Percentiles rank a stretch among this genome's conserved stretches.
Conservation (phyloP, 176 grass and related monocot genomes). For the Triticum dicoccoides region DNA sequence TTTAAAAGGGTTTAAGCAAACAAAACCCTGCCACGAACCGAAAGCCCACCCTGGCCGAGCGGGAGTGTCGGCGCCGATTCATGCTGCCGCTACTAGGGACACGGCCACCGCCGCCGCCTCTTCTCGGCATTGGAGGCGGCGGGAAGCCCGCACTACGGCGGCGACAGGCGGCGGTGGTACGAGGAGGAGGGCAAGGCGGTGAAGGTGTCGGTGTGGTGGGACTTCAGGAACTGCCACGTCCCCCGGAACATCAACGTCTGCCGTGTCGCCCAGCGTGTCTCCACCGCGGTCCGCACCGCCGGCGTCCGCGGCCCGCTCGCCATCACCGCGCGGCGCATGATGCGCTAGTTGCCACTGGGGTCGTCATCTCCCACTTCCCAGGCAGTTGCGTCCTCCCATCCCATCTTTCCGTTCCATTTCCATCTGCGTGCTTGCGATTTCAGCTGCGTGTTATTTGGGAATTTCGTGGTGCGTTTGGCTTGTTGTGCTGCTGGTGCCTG, state of each 20-base stretch:
- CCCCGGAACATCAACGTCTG: constrained; percentile 54
- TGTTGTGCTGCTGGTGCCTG: background rate
- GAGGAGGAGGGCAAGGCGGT: constrained; percentile 50
- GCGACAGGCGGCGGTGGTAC: background rate
- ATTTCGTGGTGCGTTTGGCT: constrained; percentile 2
- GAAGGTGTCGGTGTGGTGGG: constrained; percentile 86
- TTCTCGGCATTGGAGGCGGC: background rate
- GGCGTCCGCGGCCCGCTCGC: constrained; percentile 70
- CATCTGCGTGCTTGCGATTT: background rate
- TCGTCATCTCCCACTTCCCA: constrained; percentile 79
- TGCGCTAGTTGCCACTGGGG: constrained; percentile 59
- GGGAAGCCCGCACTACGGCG: too few species aligned
- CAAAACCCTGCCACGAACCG: constrained; percentile 27
- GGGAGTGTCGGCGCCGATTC: background rate
- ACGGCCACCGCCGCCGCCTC: background rate
- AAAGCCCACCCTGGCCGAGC: background rate
- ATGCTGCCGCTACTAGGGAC: constrained; percentile 33
- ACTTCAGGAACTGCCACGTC: constrained; percentile 85
- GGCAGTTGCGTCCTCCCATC: constrained; percentile 42
- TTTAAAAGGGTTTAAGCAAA: background rate
- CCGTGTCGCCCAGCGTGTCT: constrained; percentile 49
- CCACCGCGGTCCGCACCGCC: constrained; percentile 56
- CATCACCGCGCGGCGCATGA: constrained; percentile 59
- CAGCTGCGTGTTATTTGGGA: background rate
- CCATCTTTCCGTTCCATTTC: background rate